Evolutionary conservation across 495 filamentous ascomycete genomes (phyloP), one percentile per base, ranked within the genome.

Genomic region (Penicillium goetzii): DNA sequence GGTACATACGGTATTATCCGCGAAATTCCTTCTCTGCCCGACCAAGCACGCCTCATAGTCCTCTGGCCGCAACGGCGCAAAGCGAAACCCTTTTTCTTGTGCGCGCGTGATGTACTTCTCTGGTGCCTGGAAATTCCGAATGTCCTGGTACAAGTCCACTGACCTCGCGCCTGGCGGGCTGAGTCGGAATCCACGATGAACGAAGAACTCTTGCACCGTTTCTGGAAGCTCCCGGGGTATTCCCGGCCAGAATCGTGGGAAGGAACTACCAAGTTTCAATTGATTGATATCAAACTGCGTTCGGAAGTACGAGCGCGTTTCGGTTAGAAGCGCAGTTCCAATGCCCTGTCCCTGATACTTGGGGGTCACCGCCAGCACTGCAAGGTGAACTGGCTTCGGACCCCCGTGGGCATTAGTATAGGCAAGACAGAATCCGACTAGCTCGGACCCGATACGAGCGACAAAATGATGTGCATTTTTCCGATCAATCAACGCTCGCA

Each of bases 201-300:
- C 56, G 53, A 84, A 83, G 64, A 83, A 83, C 1, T 76, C 61
- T 32, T 80, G 74, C 2, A 72, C 67, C 5, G 58, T 45, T 41
- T 69, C 63, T 1, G 76, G 68, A 28, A 84, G 63, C 58, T 81
- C 76, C 15, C 66, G 70, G 2, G 80, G 80, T 9, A 83, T 69
- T 7, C 77, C 79, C 17, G 81, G 80, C 79, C 80, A 84, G 58
- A 84, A 79, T 1, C 82, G 69, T 33, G 82, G 82, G 57, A 83
- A 81, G 0, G 66, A 63, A 49, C 80, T 83, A n/a, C 80, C 75
- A 11, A 83, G 63, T 9, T 72, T 68, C 19, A 78, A 32, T n/a
- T 53, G 59, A 19, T 75, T 63, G 21, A 65, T 52, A 14, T 63
- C 64, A 41, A 70, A 74, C 10, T 70, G 54, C 7, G 51, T 58